phyloP scores from a whole-genome alignment of 2,329 filamentous ascomycete species.

The Alternaria atra region DNA sequence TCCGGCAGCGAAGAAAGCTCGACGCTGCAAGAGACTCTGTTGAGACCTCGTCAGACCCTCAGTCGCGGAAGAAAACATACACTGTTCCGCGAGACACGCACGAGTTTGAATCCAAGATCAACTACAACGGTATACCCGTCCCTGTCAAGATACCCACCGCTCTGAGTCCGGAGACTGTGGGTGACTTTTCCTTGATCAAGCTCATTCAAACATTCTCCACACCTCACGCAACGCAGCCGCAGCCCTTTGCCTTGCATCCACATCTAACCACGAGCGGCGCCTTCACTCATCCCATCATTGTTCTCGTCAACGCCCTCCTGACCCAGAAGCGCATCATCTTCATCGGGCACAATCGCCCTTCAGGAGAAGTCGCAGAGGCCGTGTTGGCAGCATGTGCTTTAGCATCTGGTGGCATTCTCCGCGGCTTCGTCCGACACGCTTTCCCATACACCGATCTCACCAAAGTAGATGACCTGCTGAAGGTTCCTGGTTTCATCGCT shows the following conservation, averaged over 20 bases:
- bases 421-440: slow-evolving; percentile 93
- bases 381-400: slow-evolving; percentile 96
- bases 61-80: slow-evolving; percentile 66
- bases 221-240: slow-evolving; percentile 80
- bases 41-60: slow-evolving; percentile 51
- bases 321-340: slow-evolving; percentile 98
- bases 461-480: slow-evolving; percentile 95
- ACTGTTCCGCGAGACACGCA: slow-evolving; percentile 91
- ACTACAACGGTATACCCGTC: slow-evolving; percentile 96
- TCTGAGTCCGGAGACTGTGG: slow-evolving; percentile 92
- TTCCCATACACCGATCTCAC: slow-evolving; percentile 98
- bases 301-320: slow-evolving; percentile 90
- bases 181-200: slow-evolving; percentile 97
- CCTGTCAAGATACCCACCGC: slow-evolving; percentile 96
- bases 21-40: slow-evolving; percentile 57
- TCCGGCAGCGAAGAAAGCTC: slow-evolving; percentile 79
- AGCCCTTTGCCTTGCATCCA: slow-evolving; percentile 85
- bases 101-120: slow-evolving; percentile 93
- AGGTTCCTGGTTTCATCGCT: slow-evolving; percentile 96
- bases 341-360: slow-evolving; percentile 92
- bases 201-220: slow-evolving; percentile 93
- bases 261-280: slow-evolving; percentile 93
- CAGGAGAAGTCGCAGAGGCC: slow-evolving; percentile 96
- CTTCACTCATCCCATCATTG: slow-evolving; percentile 91
- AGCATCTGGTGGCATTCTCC: slow-evolving; percentile 87